Evolutionary conservation across 202 grass and related monocot species (phyloP).

Genomic region (Musa balbisiana): DNA sequence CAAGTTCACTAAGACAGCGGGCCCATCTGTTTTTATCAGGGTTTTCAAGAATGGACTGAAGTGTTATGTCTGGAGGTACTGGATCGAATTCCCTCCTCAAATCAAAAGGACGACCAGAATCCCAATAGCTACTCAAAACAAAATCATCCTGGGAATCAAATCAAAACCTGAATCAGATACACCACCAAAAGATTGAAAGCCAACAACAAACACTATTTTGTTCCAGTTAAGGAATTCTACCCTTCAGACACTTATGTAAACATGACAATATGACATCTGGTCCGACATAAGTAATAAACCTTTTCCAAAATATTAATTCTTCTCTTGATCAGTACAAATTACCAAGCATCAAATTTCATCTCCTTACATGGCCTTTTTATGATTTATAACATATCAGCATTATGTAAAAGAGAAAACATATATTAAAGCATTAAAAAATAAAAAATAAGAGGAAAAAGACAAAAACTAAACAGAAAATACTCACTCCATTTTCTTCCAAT

Average conservation of each 20-base stretch:
- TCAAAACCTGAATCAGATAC: background rate
- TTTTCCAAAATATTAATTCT: background rate
- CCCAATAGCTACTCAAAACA: conserved; percentile 97
- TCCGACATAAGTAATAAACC: background rate
- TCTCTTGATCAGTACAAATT: background rate
- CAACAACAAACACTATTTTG: conserved; percentile 1
- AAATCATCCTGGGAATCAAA: conserved; percentile 80
- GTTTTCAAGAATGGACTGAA: conserved; percentile 96
- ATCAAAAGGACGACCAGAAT: conserved; percentile 89
- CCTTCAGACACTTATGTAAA: background rate
- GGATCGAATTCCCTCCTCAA: conserved; percentile 83
- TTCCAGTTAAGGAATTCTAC: background rate
- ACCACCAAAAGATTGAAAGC: conserved; percentile 13
- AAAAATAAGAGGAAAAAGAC: background rate
- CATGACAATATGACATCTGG: background rate
- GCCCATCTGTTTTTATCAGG: conserved; percentile 93
- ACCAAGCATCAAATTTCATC: background rate
- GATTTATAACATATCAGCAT: background rate
- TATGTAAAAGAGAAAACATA: conserved; percentile 3
- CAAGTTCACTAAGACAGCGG: conserved; percentile 86
- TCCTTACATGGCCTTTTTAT: background rate
- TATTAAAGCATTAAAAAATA: conserved; percentile 10
- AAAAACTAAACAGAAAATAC: conserved; percentile 21
- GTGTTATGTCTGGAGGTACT: conserved; percentile 79
- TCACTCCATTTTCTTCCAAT: conserved; percentile 97